Evolutionary conservation across 1,284 basidiomycete species (phyloP), one percentile per base, ranked within the genome.

Genomic region (Cyathus pygmaeus): DNA sequence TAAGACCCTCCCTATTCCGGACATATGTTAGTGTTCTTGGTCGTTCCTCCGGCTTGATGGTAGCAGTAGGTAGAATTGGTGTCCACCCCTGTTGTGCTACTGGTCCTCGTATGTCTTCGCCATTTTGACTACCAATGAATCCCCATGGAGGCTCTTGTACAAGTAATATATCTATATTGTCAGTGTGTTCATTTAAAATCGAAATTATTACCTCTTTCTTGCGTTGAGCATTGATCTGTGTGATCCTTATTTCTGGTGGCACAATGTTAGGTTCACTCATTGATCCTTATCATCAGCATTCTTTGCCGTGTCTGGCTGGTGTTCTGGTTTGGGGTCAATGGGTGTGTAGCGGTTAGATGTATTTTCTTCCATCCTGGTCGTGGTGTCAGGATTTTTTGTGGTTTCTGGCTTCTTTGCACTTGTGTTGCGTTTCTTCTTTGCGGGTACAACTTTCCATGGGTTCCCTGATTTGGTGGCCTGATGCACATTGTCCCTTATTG

Each of bases 81-180:
- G 56, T 60, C 72, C 72, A 74, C 27, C 51, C 59, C 7, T 29
- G 41, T n/a, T 59, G 53, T 2, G 44, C 52, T 17, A 65, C 53
- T 19, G 67, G 68, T 1, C 73, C 66, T 15, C 59, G 41, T 0
- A 65, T 57, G 3, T 58, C 54, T 1, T 66, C 55, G 3, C 65
- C 66, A 23, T 61, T 57, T 11, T 60, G 55, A 2, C 51, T 61
- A 1, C 72, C 71, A 24, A 73, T 73, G 11, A 30, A 33, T 2
- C 56, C 64, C 71, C 70, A 75, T n/a, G 60, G 56, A n/a, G 70
- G 73, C 65, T 75, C 73, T 46, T 71, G 68, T 17, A 72, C 6
- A 6, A 75, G 57, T n/a, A 74, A 41, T 2, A 75, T 60, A 59
- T 75, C 71, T 54, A 71, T 69, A 6, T 56, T 19, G 24, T 44